Percentiles rank a stretch among this genome's conserved stretches.
Evolutionary conservation across 2,329 filamentous ascomycete genomes (phyloP).

Genomic region (Neofusicoccum umdonicola): DNA sequence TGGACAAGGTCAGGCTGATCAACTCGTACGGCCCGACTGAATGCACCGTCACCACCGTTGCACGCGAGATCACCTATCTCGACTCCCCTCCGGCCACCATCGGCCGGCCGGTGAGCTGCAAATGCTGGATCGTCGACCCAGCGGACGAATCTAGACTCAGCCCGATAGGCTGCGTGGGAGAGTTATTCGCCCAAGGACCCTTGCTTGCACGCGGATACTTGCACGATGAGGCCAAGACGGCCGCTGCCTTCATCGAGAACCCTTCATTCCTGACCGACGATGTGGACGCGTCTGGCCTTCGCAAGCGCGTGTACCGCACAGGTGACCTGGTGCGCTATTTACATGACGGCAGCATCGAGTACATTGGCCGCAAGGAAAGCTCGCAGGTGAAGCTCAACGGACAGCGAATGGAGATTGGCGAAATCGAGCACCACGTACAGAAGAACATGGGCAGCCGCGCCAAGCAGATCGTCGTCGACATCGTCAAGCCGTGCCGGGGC

Average conservation of each 20-base stretch:
- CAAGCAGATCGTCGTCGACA: too few species aligned
- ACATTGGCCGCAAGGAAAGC: slow-evolving; percentile 34
- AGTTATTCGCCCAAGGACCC: slow-evolving; percentile 61
- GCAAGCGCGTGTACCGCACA: slow-evolving; percentile 19
- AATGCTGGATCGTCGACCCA: slow-evolving; percentile 36
- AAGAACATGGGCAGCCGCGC: too few species aligned
- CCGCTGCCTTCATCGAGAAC: slow-evolving; percentile 33
- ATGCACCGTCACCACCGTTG: slow-evolving; percentile 10
- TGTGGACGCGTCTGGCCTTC: slow-evolving; percentile 20
- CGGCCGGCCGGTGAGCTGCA: background rate
- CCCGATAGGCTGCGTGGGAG: slow-evolving; percentile 41
- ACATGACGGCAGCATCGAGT: slow-evolving; percentile 33
- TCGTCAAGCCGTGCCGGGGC: background rate
- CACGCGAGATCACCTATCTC: slow-evolving; percentile 1
- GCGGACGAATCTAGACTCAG: slow-evolving; percentile 31
- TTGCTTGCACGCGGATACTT: slow-evolving; percentile 41
- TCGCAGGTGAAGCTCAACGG: background rate
- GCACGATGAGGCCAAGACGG: slow-evolving; percentile 19
- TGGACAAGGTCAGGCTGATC: slow-evolving; percentile 32
- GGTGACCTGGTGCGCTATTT: slow-evolving; percentile 24
- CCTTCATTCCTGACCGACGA: slow-evolving; percentile 21
- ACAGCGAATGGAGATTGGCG: background rate
- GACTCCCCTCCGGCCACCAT: background rate
- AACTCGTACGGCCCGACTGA: slow-evolving; percentile 36
- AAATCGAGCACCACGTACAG: slow-evolving; percentile 32